phyloP scores from a whole-genome alignment of 2,329 filamentous ascomycete genomes.

The Thyridium curvatum region DNA sequence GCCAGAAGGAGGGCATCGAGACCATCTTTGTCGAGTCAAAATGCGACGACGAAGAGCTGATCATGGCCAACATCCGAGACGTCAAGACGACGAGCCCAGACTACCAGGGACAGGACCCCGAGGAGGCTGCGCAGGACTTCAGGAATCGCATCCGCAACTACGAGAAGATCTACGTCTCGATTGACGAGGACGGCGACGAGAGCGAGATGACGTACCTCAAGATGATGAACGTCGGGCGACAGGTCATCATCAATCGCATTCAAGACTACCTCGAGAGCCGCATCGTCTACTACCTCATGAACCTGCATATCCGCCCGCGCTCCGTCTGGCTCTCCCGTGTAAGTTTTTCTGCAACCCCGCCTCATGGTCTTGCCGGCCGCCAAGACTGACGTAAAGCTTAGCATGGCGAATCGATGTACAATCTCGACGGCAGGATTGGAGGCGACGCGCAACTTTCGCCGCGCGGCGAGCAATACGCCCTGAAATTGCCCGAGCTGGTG shows the following conservation, averaged over 20 bases:
- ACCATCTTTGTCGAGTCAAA: slow-evolving; percentile 95
- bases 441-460: slow-evolving; percentile 83
- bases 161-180: slow-evolving; percentile 92
- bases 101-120: slow-evolving; percentile 89
- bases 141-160: slow-evolving; percentile 93
- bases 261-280: slow-evolving; percentile 94
- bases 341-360: slow-evolving; percentile 27
- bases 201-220: slow-evolving; percentile 89
- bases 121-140: slow-evolving; percentile 85
- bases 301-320: slow-evolving; percentile 91
- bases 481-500: slow-evolving; percentile 77
- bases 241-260: slow-evolving; percentile 97
- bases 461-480: slow-evolving; percentile 82
- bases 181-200: slow-evolving; percentile 76
- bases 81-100: slow-evolving; percentile 97
- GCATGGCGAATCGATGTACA: slow-evolving; percentile 94
- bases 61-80: slow-evolving; percentile 97
- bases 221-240: slow-evolving; percentile 90
- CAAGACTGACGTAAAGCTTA: slow-evolving; percentile 24
- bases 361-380: slow-evolving; percentile 8
- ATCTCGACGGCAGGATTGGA: slow-evolving; percentile 84
- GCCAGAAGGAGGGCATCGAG: slow-evolving; percentile 70
- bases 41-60: slow-evolving; percentile 90
- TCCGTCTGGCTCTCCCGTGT: slow-evolving; percentile 95
- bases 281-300: slow-evolving; percentile 97